A percentile compares a stretch with the other conserved stretches of the same genome.
phyloP scores from a whole-genome alignment of 441 rosid genomes.

The Gossypium aridum region DNA sequence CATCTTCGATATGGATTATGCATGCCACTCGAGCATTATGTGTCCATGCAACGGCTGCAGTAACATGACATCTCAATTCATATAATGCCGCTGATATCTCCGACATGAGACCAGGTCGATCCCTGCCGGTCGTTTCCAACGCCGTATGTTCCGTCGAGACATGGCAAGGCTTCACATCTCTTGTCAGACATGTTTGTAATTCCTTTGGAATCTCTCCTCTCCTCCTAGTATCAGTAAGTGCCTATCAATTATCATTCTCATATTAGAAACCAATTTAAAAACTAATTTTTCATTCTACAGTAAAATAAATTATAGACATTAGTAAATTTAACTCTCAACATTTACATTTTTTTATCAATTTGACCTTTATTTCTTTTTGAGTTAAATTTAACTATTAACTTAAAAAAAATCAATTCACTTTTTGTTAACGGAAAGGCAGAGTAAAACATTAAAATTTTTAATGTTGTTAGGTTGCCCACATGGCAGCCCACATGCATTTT shows the following conservation, averaged over 20 bases:
- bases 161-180: slow-evolving; percentile 50
- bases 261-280: slow-evolving; percentile 18
- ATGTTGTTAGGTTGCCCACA: too few species aligned
- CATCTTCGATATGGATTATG: slow-evolving; percentile 62
- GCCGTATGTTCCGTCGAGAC: slow-evolving; percentile 64
- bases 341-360: too few species aligned
- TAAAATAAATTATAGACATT: background rate
- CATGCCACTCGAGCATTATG: slow-evolving; percentile 67
- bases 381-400: too few species aligned
- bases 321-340: too few species aligned
- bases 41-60: slow-evolving; percentile 75
- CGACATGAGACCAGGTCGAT: slow-evolving; percentile 72
- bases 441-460: too few species aligned
- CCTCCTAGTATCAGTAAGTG: slow-evolving; percentile 56
- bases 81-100: slow-evolving; percentile 68
- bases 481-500: too few species aligned
- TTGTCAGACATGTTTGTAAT: slow-evolving; percentile 28
- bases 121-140: slow-evolving; percentile 60
- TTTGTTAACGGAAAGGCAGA: too few species aligned
- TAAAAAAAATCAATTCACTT: too few species aligned
- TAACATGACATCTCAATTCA: slow-evolving; percentile 58
- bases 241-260: slow-evolving; percentile 31
- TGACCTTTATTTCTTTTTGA: too few species aligned
- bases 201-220: slow-evolving; percentile 42
- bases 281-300: background rate